Evolutionary conservation across 202 grass and related monocot genomes (phyloP), one percentile per base, ranked within the genome.

Genomic region (Cymbopogon flexuosus): DNA sequence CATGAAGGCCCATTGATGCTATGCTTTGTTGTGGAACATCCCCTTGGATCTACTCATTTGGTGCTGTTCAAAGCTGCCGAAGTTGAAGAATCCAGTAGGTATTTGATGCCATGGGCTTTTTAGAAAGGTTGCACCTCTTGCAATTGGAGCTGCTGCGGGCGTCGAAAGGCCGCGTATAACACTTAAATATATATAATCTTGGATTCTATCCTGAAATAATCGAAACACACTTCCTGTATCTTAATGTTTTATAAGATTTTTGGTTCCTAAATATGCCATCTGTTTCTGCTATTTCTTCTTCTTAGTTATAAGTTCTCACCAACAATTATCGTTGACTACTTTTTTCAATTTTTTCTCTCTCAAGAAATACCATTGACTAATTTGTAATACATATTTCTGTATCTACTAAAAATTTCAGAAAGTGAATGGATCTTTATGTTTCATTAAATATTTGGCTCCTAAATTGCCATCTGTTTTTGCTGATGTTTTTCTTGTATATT

Each of bases 1-100:
- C 21, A 85, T 61, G 27, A 45, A 68, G 68, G 74, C 29, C 34
- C 40, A 8, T 65, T 54, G 70, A 73, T 82, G 66, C 78, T 83
- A 56, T 89, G 70, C 83, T 70, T 62, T 83, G 73, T 63, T 35
- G 52, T 3, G 31, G 87, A 86, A 89, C 79, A 89, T 89, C 27
- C 73, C 11, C 19, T 56, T 83, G 87, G 87, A 89, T 89, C 87
- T 89, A 75, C 87, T 62, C 68, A 69, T 89, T 86, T 79, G 79
- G 39, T 79, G 83, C 83, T 54, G 12, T 78, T 65, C 41, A 36
- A 82, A 85, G 73, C 65, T 42, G 31, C 29, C 30, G 21, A 30
- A 6, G 59, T 73, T 72, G 83, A 78, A 85, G 83, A 89, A 89
- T 78, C 68, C 52, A 61, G n/a, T 67, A 75, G 24, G 81, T 74